Conservation (phyloP, 2,329 filamentous ascomycete genomes). For the Pseudogymnoascus sp. region DNA sequence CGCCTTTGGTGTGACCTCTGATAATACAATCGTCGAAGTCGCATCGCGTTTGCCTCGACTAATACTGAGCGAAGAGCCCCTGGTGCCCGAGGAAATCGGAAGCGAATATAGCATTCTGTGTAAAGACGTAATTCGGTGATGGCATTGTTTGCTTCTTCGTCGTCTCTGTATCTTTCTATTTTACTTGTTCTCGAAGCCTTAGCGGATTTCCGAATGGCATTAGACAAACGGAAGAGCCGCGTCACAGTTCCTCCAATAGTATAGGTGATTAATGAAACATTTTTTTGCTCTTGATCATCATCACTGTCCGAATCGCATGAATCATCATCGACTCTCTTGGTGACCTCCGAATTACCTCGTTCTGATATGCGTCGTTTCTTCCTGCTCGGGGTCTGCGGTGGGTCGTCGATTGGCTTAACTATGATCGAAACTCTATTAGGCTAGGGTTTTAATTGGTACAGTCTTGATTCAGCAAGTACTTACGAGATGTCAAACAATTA, state of each 20-base stretch:
- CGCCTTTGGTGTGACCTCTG: conserved; percentile 17
- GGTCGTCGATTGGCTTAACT: conserved; percentile 22
- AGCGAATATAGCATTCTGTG: conserved; percentile 24
- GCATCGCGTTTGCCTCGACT: conserved; percentile 17
- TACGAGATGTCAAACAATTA: not conserved
- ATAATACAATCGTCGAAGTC: conserved; percentile 19
- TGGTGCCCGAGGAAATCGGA: conserved; percentile 21
- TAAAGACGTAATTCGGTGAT: conserved; percentile 24
- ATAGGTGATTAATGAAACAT: conserved; percentile 19
- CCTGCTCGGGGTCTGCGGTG: conserved; percentile 17
- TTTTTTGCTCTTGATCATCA: conserved; percentile 10
- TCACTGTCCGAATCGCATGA: not conserved
- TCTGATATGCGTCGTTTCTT: conserved; percentile 10
- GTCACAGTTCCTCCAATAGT: conserved; percentile 23
- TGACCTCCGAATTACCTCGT: conserved; percentile 15
- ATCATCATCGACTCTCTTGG: not conserved
- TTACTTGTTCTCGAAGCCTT: conserved; percentile 11
- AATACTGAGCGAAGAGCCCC: conserved; percentile 19
- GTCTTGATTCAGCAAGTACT: conserved; percentile 10
- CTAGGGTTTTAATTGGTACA: too few species aligned
- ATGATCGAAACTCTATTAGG: conserved; percentile 14
- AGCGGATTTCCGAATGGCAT: conserved; percentile 23
- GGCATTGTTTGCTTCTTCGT: conserved; percentile 24
- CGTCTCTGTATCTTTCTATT: conserved; percentile 18
- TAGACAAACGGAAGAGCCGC: conserved; percentile 25